Evolutionary conservation across 1,284 basidiomycete species (phyloP), one percentile per base, ranked within the genome.

Genomic region (Grifola frondosa): DNA sequence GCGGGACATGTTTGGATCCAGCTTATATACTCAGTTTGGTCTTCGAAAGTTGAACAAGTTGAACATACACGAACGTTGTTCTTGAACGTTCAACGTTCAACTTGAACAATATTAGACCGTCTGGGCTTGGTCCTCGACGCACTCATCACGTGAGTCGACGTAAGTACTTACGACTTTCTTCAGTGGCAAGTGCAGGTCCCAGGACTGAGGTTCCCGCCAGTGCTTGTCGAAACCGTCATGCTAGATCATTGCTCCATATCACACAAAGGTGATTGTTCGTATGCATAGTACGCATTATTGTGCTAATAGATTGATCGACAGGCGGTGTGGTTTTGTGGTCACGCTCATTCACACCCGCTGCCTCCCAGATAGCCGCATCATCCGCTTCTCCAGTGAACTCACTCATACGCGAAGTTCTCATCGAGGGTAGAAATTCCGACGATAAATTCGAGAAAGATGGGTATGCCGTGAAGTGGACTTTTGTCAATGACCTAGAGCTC

Each of bases 311-410:
- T 34, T 36, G 25, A 19, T 37, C 37, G 50, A 44, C 59, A 93
- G 93, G 93, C 52, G 94, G 94, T 24, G 73, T 96, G 43, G 87
- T 97, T 26, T 76, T 97, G 25, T 97, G 92, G 92, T 91, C 89
- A 17, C 81, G 86, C 47, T 93, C 91, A 2, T 97, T 93, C 67
- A 94, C 91, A 1, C 92, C 92, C 19, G 80, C 88, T 30, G 88
- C 90, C 38, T 77, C 81, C 6, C 74, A 81, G 23, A 71, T 89
- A 37, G 81, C 86, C 28, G 74, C 78, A 37, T 86, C 88, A n/a
- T 74, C 87, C 6, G 71, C 86, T 11, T 94, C 92, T 0, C 94
- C 93, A 2, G 83, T 97, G 40, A 95, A 95, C 65, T 83, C 88
- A 16, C 81, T 96, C 53, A 86, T 97, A 56, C 84, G 88, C 22